These are phyloP conservation scores for Halophytophthora batemanensis DNA, from an alignment of 352 stramenopile genomes.

Conservation along the genomic window DNA sequence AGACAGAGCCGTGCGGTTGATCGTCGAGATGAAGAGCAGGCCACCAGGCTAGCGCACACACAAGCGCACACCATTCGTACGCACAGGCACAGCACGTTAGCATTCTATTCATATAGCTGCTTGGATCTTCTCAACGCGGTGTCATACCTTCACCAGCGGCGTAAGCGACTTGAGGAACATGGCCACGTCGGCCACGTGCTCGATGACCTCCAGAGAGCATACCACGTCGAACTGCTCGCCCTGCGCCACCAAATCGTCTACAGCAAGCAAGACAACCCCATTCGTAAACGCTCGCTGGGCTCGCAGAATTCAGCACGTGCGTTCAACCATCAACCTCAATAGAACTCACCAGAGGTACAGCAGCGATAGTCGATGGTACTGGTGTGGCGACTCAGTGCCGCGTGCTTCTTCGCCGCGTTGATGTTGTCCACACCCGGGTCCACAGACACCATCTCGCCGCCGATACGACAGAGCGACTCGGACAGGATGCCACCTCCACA, in stretches of 20 bases:
- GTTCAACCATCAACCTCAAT: background rate
- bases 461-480: conserved; percentile 73
- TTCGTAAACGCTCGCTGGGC: too few species aligned
- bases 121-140: background rate
- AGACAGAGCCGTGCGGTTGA: conserved; percentile 76
- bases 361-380: conserved; percentile 76
- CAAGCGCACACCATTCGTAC: conserved; percentile 1
- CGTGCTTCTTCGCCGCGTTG: conserved; percentile 62
- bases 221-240: conserved; percentile 81
- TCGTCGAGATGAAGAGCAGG: conserved; percentile 81
- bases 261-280: background rate
- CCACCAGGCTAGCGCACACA: conserved; percentile 48
- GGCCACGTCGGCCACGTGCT: conserved; percentile 72
- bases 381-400: conserved; percentile 44
- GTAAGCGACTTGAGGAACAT: conserved; percentile 74
- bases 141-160: conserved; percentile 69
- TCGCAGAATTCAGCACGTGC: too few species aligned
- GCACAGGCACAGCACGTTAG: conserved; percentile 1
- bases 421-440: conserved; percentile 77
- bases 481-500: conserved; percentile 85
- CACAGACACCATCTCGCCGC: conserved; percentile 65
- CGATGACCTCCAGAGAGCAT: conserved; percentile 83
- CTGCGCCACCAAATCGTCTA: conserved; percentile 70
- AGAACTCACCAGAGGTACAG: conserved; percentile 58
- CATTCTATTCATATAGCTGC: background rate